Evolutionary conservation across 1,284 basidiomycete species (phyloP), one percentile per base, ranked within the genome.

Genomic region (Melampsora americana): DNA sequence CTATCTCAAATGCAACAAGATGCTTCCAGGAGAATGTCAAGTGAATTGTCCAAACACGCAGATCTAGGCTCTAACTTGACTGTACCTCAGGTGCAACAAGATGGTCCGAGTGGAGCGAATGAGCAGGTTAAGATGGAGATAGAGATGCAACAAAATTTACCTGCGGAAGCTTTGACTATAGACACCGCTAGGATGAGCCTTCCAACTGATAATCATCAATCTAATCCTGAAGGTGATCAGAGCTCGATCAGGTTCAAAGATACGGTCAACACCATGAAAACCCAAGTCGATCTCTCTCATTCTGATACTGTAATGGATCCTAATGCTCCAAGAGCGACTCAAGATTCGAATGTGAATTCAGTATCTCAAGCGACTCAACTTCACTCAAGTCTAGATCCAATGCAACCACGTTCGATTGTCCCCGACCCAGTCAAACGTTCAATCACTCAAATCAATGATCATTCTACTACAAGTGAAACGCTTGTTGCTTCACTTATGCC

Each of bases 1-100:
- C 23, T 59, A 59, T 59, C 53, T 59, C 53, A 59, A 26, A 59
- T 59, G 53, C n/a, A 9, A 59, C 53, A 23, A 44, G 42, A 44
- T 9, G 42, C 42, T 44, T 11, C 42, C 42, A 44, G 42, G 42
- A 44, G 42, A 44, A 14, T 14, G 42, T 44, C 42, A 44, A 44
- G 12, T 44, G 12, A 44, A 44, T 44, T 44, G 16, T 44, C 42
- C 11, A 9, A 44, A 44, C 42, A 59, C 4, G 53, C 53, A 14
- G 53, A 59, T 26, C 53, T 14, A 23, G 28, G n/a, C 53, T 23
- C 53, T 59, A 59, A 44, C 42, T 44, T 14, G 12, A 14, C 42
- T 3, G 16, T 44, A 11, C 42, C 42, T 14, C 12, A 9, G 1
- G 42, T 14, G 42, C 5, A 44, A 44, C 42, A 9, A 14, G 42